A percentile compares a stretch with the other conserved stretches of the same genome.
Evolutionary conservation across 2,329 filamentous ascomycete genomes (phyloP).

Genomic region (Fusarium annulatum): DNA sequence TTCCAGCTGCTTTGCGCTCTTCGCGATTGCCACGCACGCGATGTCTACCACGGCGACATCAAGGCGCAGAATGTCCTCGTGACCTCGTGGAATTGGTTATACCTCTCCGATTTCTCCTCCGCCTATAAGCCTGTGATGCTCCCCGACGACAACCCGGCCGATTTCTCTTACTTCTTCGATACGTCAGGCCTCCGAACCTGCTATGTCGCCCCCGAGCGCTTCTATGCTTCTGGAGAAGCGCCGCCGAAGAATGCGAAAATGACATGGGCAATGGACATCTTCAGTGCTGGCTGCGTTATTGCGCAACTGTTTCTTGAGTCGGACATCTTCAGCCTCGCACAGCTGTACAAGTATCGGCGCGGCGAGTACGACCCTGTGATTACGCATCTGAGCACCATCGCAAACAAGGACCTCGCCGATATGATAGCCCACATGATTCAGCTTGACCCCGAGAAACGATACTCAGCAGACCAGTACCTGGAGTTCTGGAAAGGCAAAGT

Average conservation of each 20-base stretch:
- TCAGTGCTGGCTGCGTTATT: constrained; percentile 96
- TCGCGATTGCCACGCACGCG: constrained; percentile 88
- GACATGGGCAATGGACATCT: constrained; percentile 98
- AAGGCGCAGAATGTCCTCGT: constrained; percentile 98
- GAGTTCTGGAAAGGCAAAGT: constrained; percentile 92
- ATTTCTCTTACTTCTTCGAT: constrained; percentile 98
- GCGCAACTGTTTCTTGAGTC: constrained; percentile 95
- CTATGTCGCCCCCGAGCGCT: constrained; percentile 94
- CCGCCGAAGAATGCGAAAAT: constrained; percentile 69
- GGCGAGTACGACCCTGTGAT: constrained; percentile 91
- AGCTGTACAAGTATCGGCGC: constrained; percentile 92
- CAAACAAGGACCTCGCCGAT: constrained; percentile 86
- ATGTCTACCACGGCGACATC: constrained; percentile 97
- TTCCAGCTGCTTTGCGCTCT: constrained; percentile 95
- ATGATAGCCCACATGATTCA: constrained; percentile 97
- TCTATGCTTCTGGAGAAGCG: constrained; percentile 76
- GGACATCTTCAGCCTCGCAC: constrained; percentile 96
- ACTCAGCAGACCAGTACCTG: constrained; percentile 93
- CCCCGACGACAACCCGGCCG: constrained; percentile 94
- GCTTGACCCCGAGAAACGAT: constrained; percentile 88
- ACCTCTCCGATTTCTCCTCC: constrained; percentile 96
- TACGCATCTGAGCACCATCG: constrained; percentile 84
- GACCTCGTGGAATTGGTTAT: constrained; percentile 99
- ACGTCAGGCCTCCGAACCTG: constrained; percentile 91
- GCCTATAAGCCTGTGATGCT: constrained; percentile 94